A percentile compares a stretch with the other conserved stretches of the same genome.
These are phyloP conservation scores for Monosporascus sp. DNA, from an alignment of 2,329 filamentous ascomycete genomes.

Conservation along the genomic window DNA sequence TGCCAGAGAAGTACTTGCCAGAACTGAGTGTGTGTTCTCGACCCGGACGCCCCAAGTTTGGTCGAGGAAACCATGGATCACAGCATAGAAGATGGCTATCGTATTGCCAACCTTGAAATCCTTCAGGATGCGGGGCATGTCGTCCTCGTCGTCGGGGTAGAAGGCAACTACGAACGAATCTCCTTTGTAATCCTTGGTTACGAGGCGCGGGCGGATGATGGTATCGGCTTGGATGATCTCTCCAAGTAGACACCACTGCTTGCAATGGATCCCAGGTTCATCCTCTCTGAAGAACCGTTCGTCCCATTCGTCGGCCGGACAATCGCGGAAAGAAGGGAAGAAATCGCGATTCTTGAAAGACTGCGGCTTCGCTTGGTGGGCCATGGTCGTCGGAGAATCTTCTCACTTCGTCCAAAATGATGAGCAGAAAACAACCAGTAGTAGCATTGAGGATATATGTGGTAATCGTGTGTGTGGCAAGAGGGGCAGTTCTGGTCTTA, in stretches of 20 bases:
- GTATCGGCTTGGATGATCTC: slow-evolving; percentile 27
- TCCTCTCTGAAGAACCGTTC: slow-evolving; percentile 4
- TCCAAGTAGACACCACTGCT: slow-evolving; percentile 14
- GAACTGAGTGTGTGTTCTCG: slow-evolving; percentile 5
- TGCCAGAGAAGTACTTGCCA: slow-evolving; percentile 2
- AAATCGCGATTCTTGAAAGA: slow-evolving; percentile 9
- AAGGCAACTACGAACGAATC: slow-evolving; percentile 10
- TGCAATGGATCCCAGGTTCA: neutral
- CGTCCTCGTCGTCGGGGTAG: slow-evolving; percentile 11
- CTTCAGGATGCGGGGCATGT: slow-evolving; percentile 11
- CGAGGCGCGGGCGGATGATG: slow-evolving; percentile 8
- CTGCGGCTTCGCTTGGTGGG: slow-evolving; percentile 1
- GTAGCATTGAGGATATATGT: too few species aligned
- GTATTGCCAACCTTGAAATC: slow-evolving; percentile 16
- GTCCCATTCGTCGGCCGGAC: slow-evolving; percentile 1
- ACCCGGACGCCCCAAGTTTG: slow-evolving; percentile 6
- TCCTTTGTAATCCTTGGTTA: slow-evolving; percentile 12
- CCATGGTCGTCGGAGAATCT: too few species aligned
- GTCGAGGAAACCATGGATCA: slow-evolving; percentile 9
- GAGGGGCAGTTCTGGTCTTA: too few species aligned
- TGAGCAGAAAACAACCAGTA: too few species aligned
- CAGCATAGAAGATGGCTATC: slow-evolving; percentile 16
- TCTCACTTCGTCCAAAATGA: too few species aligned
- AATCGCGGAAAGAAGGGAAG: slow-evolving; percentile 10
- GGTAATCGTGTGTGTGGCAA: too few species aligned